Base-by-base conservation (phyloP, 179 eudicot species). In the Silene vulgaris region DNA sequence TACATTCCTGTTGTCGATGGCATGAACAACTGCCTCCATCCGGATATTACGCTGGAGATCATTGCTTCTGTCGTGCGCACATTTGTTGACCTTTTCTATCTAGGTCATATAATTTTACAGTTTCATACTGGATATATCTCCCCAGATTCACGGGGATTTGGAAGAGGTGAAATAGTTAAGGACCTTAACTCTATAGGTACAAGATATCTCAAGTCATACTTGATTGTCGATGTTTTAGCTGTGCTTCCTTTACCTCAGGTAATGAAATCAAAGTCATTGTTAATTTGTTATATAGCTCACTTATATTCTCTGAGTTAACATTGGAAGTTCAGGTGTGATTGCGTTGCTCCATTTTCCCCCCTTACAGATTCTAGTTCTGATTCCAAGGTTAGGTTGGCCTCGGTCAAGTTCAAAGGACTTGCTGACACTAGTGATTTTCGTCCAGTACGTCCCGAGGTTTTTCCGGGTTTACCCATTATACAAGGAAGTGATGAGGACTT, bases 371-470 rank as follows among this genome's bases (percentile, higher is more conserved):
- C 82, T 78, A 5, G 65, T 88, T 43, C 65, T 85, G 17, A 11
- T 81, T 6, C 87, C 86, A 54, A 60, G n/a, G 30, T 5, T 73
- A 6, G 78, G 74, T 62, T 61, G 62, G 20, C 45, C 43, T 54
- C 73, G 77, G 43, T 67, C 79, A 73, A 65, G 54, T 29, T 81
- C 89, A 32, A 87, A 82, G 74, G 86, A 77, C 56, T 45, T 87
- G 66, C 50, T 90, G 80, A 86, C 82, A 77, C 13, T 76, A 65
- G 83, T 83, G 50, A 78, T 89, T n/a, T 78, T 84, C 64, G 0
- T 71, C 26, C 96, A 90, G 48, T 89, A 86, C 68, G 54, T 86
- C 1, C 96, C 96, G 17, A 82, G 96, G 75, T 5, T 87, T 26
- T 14, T 85, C 37, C 84, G 92, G 11, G 82, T 90, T 9, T 78